These are phyloP conservation scores for Inonotus hispidus DNA, from an alignment of 1,284 basidiomycete species.

Conservation along the genomic window DNA sequence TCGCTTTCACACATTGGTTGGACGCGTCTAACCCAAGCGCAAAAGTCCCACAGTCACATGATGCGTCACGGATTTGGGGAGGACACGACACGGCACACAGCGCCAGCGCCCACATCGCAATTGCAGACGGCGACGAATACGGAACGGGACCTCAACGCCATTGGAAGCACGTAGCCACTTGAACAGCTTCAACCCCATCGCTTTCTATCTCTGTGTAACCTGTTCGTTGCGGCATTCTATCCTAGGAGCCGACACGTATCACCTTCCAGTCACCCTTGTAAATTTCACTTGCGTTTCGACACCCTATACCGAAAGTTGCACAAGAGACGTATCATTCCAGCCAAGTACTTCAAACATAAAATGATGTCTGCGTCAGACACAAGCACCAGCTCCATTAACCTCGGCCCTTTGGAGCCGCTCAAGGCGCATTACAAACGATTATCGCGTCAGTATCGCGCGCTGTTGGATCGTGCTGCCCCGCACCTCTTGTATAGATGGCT, in stretches of 20 bases:
- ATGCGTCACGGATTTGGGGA: background rate
- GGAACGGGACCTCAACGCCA: background rate
- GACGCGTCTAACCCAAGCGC: no score
- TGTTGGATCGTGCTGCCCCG: slow-evolving; percentile 89
- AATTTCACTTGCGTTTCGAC: background rate
- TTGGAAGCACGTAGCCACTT: background rate
- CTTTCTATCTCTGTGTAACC: background rate
- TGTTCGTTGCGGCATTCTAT: background rate
- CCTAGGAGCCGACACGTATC: background rate
- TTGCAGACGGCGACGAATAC: background rate
- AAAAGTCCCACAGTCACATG: background rate
- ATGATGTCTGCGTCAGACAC: slow-evolving; percentile 14
- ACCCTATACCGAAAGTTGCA: background rate
- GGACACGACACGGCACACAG: background rate
- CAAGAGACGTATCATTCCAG: background rate
- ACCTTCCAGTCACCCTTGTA: background rate
- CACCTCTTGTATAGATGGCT: slow-evolving; percentile 87
- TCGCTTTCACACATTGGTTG: no score
- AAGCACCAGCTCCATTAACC: slow-evolving; percentile 6
- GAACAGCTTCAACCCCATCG: background rate
- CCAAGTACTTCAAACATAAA: background rate
- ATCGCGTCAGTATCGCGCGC: slow-evolving; percentile 73
- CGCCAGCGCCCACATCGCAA: background rate
- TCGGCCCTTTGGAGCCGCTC: slow-evolving; percentile 40
- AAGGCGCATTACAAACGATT: slow-evolving; percentile 44